Evolutionary conservation across 2,329 filamentous ascomycete species (phyloP).

Genomic region (Aspergillus awamori): DNA sequence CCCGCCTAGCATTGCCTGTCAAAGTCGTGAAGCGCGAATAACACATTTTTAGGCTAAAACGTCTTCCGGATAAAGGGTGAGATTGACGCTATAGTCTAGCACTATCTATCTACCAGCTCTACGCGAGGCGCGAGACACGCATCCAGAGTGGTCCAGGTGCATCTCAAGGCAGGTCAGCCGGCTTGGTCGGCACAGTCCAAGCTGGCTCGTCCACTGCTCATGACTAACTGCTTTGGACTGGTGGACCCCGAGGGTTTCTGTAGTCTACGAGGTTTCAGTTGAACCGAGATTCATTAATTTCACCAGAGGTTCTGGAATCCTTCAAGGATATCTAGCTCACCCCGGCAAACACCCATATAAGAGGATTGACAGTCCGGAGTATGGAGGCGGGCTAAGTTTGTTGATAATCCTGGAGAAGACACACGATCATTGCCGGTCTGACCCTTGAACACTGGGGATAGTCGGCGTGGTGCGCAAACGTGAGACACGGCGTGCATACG

Average conservation of each 20-base stretch:
- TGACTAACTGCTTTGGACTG: conserved; percentile 1
- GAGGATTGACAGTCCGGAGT: not conserved
- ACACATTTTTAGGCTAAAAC: not conserved
- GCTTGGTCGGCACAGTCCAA: not conserved
- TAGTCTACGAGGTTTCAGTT: not conserved
- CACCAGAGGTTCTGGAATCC: not conserved
- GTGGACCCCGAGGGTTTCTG: not conserved
- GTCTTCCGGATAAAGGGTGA: not conserved
- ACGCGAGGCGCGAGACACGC: not conserved
- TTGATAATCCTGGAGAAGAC: not conserved
- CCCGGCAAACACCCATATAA: not conserved
- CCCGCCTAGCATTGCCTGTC: not conserved
- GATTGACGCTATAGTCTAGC: not conserved
- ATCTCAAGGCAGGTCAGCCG: not conserved
- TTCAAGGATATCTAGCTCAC: not conserved
- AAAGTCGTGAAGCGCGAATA: not conserved
- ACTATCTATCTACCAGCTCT: no score
- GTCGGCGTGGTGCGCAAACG: not conserved
- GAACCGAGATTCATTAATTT: not conserved
- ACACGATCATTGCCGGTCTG: not conserved
- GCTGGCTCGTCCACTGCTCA: not conserved
- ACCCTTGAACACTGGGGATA: not conserved
- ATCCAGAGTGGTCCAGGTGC: not conserved
- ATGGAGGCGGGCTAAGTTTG: not conserved
- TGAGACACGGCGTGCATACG: not conserved